Evolutionary conservation across 768 basidiomycete genomes (phyloP).

Genomic region (Calocera viscosa): DNA sequence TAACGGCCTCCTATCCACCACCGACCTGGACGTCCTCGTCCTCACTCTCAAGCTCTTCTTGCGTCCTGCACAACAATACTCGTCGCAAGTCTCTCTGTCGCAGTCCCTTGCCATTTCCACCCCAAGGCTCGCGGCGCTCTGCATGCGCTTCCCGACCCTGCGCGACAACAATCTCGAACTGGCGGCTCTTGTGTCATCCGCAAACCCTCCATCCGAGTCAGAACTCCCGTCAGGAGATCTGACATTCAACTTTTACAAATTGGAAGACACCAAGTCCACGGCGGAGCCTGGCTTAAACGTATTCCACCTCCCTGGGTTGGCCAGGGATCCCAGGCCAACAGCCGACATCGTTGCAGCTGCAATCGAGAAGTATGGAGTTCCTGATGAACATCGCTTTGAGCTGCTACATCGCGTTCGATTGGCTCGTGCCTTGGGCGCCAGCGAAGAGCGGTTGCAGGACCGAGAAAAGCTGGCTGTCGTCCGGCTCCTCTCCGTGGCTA

Average conservation of each 20-base stretch:
- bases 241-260: slow-evolving; percentile 60
- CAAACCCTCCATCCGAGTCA: slow-evolving; percentile 40
- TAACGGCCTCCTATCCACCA: slow-evolving; percentile 74
- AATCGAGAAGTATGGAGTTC: slow-evolving; percentile 52
- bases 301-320: slow-evolving; percentile 49
- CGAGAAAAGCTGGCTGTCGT: slow-evolving; percentile 70
- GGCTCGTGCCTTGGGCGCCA: slow-evolving; percentile 52
- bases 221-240: slow-evolving; percentile 62
- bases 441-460: slow-evolving; percentile 34
- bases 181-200: slow-evolving; percentile 50
- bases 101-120: slow-evolving; percentile 72
- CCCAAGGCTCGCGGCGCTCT: slow-evolving; percentile 66
- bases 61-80: slow-evolving; percentile 91
- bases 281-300: slow-evolving; percentile 40
- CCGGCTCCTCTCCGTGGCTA: slow-evolving; percentile 76
- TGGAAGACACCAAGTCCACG: slow-evolving; percentile 30
- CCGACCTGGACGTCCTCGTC: slow-evolving; percentile 79
- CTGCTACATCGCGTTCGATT: slow-evolving; percentile 75
- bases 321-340: slow-evolving; percentile 46
- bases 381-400: slow-evolving; percentile 76
- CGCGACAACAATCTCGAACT: slow-evolving; percentile 71
- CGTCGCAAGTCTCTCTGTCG: slow-evolving; percentile 71
- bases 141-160: slow-evolving; percentile 71
- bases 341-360: slow-evolving; percentile 68
- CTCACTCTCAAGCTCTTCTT: slow-evolving; percentile 73